Evolutionary conservation across 371 early-diverging fungal genomes (phyloP), one percentile per base, ranked within the genome.

Genomic region (Basidiobolus meristosporus): DNA sequence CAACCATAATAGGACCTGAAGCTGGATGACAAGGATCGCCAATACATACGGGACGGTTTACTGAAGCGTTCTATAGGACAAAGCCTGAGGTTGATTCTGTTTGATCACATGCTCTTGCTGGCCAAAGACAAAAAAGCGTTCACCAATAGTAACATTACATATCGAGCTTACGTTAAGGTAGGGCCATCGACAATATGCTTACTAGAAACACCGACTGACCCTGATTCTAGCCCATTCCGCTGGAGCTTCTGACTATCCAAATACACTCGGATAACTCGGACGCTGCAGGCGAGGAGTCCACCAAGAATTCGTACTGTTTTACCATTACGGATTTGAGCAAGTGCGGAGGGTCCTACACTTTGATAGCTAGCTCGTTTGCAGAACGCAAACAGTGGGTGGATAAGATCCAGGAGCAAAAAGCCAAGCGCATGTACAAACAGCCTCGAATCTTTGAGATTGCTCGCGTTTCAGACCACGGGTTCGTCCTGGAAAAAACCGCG

Each of bases 51-150:
- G 45, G 84, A 87, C 38, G 90, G 91, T 20, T 62, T 68, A 15
- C 58, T 90, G 52, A 78, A 76, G 38, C 59, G 75, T 23, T 73
- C 75, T 43, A 60, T 73, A 3, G 53, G 73, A 35, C 50, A 75
- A 0, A 78, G 80, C 17, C 45, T 90, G 12, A 61, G 63, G 30
- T 71, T 89, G 15, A 82, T 82, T 50, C 53, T 91, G 20, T 71
- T 93, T 33, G 95, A 93, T 47, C 86, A 90, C 53, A 65, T 69
- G 38, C 54, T 93, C 11, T 51, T 93, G 12, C 57, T 91, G 50
- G 68, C 82, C 33, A 82, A 79, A 48, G 59, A 62, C 28, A 68
- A 70, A 63, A 54, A 63, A 42, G 54, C 55, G 41, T 38, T 56
- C 51, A 46, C 72, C 39, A 52, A 53, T 39, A 63, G 77, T 53